Percentiles rank a stretch among this genome's conserved stretches.
phyloP scores from a whole-genome alignment of 305 asterid species.

The Plantago coronopus region DNA sequence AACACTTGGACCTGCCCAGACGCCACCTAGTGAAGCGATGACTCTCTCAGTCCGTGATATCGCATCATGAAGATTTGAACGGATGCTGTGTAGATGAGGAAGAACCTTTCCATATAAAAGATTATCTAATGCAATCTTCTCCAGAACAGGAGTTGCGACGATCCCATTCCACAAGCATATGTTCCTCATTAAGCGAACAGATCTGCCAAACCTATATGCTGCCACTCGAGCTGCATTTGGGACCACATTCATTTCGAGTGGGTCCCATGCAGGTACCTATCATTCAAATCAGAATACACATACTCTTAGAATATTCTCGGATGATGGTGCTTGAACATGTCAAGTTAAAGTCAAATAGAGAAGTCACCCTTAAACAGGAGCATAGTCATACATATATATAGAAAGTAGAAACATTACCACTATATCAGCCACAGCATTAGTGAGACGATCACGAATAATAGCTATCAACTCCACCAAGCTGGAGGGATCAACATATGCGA shows the following conservation, averaged over 20 bases:
- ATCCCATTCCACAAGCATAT: conserved; percentile 74
- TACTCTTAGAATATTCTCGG: background rate
- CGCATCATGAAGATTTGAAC: conserved; percentile 68
- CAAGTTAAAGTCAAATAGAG: background rate
- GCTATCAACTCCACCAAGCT: conserved; percentile 62
- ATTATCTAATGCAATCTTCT: conserved; percentile 75
- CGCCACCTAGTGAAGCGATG: conserved; percentile 67
- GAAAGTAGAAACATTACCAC: conserved; percentile 51
- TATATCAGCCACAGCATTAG: conserved; percentile 70
- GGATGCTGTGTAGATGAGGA: conserved; percentile 88
- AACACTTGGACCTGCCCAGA: conserved; percentile 80
- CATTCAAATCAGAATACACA: conserved; percentile 9
- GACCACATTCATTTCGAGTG: conserved; percentile 57
- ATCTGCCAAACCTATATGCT: conserved; percentile 79
- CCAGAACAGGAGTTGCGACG: conserved; percentile 69
- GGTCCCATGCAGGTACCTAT: conserved; percentile 88
- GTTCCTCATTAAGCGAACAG: conserved; percentile 79
- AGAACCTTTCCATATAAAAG: conserved; percentile 71
- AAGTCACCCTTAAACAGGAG: background rate
- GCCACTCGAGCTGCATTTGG: conserved; percentile 89
- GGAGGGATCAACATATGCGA: conserved; percentile 60
- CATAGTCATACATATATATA: background rate
- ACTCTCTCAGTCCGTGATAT: conserved; percentile 68
- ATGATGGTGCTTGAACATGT: background rate
- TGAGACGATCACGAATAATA: conserved; percentile 71